Conservation (phyloP, 306 rosid genomes). For the Arachis hypogaea region DNA sequence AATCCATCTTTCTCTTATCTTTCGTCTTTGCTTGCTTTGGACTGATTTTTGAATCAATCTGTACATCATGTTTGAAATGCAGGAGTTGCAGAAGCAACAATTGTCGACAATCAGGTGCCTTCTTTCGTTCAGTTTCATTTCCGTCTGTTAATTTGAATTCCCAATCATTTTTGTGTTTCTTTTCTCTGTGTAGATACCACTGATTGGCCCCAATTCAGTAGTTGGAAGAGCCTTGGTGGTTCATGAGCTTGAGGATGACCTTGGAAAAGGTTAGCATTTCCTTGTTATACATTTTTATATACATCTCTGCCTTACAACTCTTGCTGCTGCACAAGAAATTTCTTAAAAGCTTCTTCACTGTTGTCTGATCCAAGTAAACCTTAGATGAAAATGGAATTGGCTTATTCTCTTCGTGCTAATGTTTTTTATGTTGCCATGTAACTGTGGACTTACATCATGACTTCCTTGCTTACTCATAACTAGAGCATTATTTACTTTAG, state of each 20-base stretch:
- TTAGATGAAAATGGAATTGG: background rate
- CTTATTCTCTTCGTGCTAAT: too few relatives aligned
- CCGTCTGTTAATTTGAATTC: background rate
- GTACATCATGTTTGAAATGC: conserved; percentile 29
- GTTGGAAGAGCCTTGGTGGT: conserved; percentile 81
- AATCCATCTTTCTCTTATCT: conserved; percentile 15
- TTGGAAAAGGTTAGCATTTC: conserved; percentile 71
- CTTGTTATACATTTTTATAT: background rate
- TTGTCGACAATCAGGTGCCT: conserved; percentile 67
- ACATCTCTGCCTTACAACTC: conserved; percentile 1
- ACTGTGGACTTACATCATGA: too few relatives aligned
- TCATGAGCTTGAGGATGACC: conserved; percentile 81
- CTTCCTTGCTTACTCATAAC: background rate
- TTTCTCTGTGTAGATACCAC: conserved; percentile 58
- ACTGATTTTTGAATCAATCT: background rate
- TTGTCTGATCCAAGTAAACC: background rate
- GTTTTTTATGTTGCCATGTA: too few relatives aligned
- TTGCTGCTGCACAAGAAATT: conserved; percentile 11
- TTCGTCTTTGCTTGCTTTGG: background rate
- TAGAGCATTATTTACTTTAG: background rate
- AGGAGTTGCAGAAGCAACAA: conserved; percentile 78
- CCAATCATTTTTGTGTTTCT: conserved; percentile 4
- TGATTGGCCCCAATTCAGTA: conserved; percentile 71
- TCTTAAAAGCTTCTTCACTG: conserved; percentile 4
- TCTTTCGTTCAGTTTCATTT: background rate